These are phyloP conservation scores for Penicillium aurantiogriseum DNA, from an alignment of 2,329 filamentous ascomycete species.

Conservation along the genomic window DNA sequence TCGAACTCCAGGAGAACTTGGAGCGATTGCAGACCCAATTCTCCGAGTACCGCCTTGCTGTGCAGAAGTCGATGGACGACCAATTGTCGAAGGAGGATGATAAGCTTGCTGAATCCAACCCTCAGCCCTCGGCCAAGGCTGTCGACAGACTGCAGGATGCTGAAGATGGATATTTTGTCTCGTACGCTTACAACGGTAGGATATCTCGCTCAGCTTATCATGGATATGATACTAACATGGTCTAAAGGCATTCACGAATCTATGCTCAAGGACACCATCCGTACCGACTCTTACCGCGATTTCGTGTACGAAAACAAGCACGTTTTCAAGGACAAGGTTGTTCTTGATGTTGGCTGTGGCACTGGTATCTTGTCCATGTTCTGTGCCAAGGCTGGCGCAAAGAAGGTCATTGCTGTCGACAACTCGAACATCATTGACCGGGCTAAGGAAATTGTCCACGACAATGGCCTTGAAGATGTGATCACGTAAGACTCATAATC, in stretches of 20 bases:
- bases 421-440: slow-evolving; percentile 88
- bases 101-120: slow-evolving; percentile 29
- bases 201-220: background rate
- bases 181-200: slow-evolving; percentile 67
- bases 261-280: slow-evolving; percentile 87
- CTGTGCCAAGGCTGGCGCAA: slow-evolving; percentile 84
- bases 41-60: slow-evolving; percentile 62
- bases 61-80: slow-evolving; percentile 65
- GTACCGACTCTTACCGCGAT: slow-evolving; percentile 89
- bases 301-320: slow-evolving; percentile 92
- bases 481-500: slow-evolving; percentile 58
- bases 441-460: slow-evolving; percentile 78
- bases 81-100: slow-evolving; percentile 61
- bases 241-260: slow-evolving; percentile 82
- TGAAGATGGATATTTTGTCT: slow-evolving; percentile 62
- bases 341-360: slow-evolving; percentile 88
- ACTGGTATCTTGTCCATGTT: slow-evolving; percentile 90
- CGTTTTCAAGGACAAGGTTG: slow-evolving; percentile 78
- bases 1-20: slow-evolving; percentile 62
- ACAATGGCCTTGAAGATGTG: slow-evolving; percentile 69
- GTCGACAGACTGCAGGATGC: slow-evolving; percentile 48
- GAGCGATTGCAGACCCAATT: slow-evolving; percentile 61
- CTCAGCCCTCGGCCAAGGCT: slow-evolving; percentile 24
- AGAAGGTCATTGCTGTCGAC: slow-evolving; percentile 84
- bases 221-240: slow-evolving; percentile 8